A percentile compares a stretch with the other conserved stretches of the same genome.
phyloP scores from a whole-genome alignment of 2,329 filamentous ascomycete species.

The Claviceps monticola region DNA sequence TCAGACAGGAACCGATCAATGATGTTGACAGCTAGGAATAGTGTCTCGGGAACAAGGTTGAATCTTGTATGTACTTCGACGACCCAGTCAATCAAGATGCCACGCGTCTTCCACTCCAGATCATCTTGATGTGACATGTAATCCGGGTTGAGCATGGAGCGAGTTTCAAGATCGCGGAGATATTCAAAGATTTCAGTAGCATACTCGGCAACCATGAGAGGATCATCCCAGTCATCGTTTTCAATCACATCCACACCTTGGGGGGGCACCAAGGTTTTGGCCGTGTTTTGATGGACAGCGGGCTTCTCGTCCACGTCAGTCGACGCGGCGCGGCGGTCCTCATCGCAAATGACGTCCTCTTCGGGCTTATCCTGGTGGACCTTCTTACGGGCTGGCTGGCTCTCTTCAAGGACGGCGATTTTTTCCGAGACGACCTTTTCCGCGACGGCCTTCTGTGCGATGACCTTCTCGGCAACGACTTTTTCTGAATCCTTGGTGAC shows the following conservation, averaged over 20 bases:
- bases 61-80: conserved; percentile 97
- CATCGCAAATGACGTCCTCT: conserved; percentile 26
- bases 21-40: conserved; percentile 95
- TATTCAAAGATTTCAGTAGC: conserved; percentile 97
- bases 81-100: conserved; percentile 94
- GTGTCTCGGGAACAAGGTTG: conserved; percentile 84
- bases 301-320: conserved; percentile 18
- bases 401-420: conserved; percentile 33
- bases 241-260: conserved; percentile 36
- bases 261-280: neutral
- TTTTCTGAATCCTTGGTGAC: conserved; percentile 40
- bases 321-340: conserved; percentile 25
- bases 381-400: conserved; percentile 58
- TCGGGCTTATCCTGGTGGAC: conserved; percentile 24
- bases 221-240: conserved; percentile 78
- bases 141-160: conserved; percentile 70
- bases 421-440: no score
- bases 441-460: no score
- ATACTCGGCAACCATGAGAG: conserved; percentile 96
- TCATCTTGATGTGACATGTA: conserved; percentile 95
- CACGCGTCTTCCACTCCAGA: conserved; percentile 96
- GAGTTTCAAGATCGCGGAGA: conserved; percentile 68
- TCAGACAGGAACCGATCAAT: conserved; percentile 93
- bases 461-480: conserved; percentile 12
- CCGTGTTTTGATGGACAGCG: neutral